Evolutionary conservation across 2,329 filamentous ascomycete species (phyloP).

Genomic region (Cryphonectria japonica): DNA sequence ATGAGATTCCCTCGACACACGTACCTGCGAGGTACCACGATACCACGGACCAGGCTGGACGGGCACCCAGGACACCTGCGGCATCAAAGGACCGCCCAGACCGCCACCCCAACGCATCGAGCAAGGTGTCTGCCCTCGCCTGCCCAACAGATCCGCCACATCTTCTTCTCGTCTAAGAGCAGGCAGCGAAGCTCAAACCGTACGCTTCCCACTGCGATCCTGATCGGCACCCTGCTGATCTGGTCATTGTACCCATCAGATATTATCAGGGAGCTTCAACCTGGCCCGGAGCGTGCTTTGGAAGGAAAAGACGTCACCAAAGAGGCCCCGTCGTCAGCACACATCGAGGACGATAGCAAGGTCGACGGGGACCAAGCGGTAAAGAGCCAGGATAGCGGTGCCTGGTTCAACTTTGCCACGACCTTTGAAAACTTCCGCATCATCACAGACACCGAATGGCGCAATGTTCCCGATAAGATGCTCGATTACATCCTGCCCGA

Average conservation of each 20-base stretch:
- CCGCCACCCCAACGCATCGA: not conserved
- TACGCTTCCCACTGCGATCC: slow-evolving; percentile 38
- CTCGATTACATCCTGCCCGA: slow-evolving; percentile 76
- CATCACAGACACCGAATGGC: slow-evolving; percentile 59
- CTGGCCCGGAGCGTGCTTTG: slow-evolving; percentile 21
- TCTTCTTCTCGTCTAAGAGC: slow-evolving; percentile 30
- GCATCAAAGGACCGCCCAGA: slow-evolving; percentile 1
- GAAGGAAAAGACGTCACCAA: slow-evolving; percentile 26
- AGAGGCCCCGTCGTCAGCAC: slow-evolving; percentile 19
- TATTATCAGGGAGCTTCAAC: slow-evolving; percentile 34
- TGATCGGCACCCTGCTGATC: slow-evolving; percentile 42
- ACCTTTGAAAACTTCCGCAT: slow-evolving; percentile 58
- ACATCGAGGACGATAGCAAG: slow-evolving; percentile 29
- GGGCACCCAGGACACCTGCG: not conserved
- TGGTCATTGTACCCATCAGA: slow-evolving; percentile 46
- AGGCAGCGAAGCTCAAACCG: slow-evolving; percentile 19
- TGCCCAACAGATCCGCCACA: slow-evolving; percentile 18
- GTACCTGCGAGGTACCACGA: not conserved
- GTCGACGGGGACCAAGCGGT: slow-evolving; percentile 29
- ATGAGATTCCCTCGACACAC: slow-evolving; percentile 6
- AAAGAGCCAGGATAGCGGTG: slow-evolving; percentile 36
- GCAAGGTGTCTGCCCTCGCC: not conserved
- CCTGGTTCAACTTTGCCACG: slow-evolving; percentile 53
- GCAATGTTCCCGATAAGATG: slow-evolving; percentile 59
- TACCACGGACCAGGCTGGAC: not conserved